Base-by-base conservation (phyloP, 768 basidiomycete species). In the Obba rivulosa region DNA sequence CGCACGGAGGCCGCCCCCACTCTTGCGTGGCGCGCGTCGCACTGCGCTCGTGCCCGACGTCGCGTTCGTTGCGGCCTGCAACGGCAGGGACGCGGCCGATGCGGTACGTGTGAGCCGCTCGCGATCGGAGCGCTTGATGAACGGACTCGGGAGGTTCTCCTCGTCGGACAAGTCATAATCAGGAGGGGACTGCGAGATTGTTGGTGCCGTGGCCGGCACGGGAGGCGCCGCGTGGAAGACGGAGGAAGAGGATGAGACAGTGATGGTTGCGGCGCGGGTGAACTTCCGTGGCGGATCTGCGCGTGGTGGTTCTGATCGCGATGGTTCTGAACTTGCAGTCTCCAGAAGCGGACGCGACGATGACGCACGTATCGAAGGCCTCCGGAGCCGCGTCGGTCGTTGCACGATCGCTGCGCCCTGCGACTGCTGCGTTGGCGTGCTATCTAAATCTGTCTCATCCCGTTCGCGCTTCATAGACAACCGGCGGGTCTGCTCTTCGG, bases 111-210 rank as follows among this genome's bases (percentile, higher is more conserved):
- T 35, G 11, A 57, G 52, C 31, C 63, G 54, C 34, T 71, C 72
- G 21, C 70, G 64, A 24, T 81, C 80, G 4, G 51, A 65, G 43
- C 78, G 72, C 60, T 84, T 85, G 37, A 92, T 61, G 66, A 92
- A 92, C 4, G 89, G 90, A 60, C 86, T 88, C 0, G 89, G 90
- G 0, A 92, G 73, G 62, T 90, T 91, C 63, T 89, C 88, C 61
- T 89, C 89, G 60, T 92, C 87, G 0, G 72, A 71, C 9, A 85
- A 57, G 62, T 90, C 82, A 57, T 89, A 92, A 17, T 52, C 53
- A 14, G 57, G 54, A 11, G 37, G 45, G 9, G 57, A 49, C 41
- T 21, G 28, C 41, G 20, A 25, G 54, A 56, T 24, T 51, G 45
- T 9, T 5, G 28, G 28, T 31, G 28, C 28, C 5, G 28, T 13